A percentile compares a stretch with the other conserved stretches of the same genome.
These are phyloP conservation scores for Corrigiola litoralis DNA, from an alignment of 179 eudicot species.

Conservation along the genomic window DNA sequence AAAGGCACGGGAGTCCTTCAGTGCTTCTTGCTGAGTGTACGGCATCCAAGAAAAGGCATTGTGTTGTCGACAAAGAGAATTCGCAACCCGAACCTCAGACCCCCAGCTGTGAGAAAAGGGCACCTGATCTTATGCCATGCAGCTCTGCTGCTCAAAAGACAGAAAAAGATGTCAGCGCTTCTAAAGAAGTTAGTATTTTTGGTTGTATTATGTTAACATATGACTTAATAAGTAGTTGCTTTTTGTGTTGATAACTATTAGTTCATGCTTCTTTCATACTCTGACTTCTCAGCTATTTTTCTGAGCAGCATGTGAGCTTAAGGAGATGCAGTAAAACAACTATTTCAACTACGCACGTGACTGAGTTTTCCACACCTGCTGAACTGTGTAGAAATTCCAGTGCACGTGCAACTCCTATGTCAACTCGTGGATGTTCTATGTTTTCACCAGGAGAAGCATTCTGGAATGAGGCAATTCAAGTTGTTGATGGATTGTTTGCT, in stretches of 20 bases:
- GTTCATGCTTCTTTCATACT: constrained; percentile 29
- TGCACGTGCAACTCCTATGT: constrained; percentile 70
- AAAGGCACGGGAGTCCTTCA: constrained; percentile 62
- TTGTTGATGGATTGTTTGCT: constrained; percentile 69
- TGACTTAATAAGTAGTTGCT: not conserved
- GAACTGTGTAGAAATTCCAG: constrained; percentile 19
- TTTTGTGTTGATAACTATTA: too few species aligned
- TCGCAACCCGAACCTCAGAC: constrained; percentile 23
- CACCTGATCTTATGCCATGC: constrained; percentile 13
- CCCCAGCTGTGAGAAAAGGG: constrained; percentile 24
- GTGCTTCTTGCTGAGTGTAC: constrained; percentile 40
- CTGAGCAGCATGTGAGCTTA: constrained; percentile 39
- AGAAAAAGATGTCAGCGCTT: constrained; percentile 26
- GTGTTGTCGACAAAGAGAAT: constrained; percentile 24
- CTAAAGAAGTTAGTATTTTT: constrained; percentile 31
- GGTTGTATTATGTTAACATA: not conserved
- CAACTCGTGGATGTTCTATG: constrained; percentile 62
- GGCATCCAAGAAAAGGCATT: constrained; percentile 53
- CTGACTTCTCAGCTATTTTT: constrained; percentile 18
- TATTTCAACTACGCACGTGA: constrained; percentile 1
- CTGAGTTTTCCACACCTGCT: constrained; percentile 57
- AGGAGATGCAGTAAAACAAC: constrained; percentile 58
- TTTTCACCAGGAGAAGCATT: constrained; percentile 95
- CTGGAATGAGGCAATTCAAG: constrained; percentile 92
- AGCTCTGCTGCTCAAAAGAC: constrained; percentile 23